A percentile compares a stretch with the other conserved stretches of the same genome.
These are phyloP conservation scores for Aspergillus fumigatiaffinis DNA, from an alignment of 2,329 filamentous ascomycete genomes.

Conservation along the genomic window DNA sequence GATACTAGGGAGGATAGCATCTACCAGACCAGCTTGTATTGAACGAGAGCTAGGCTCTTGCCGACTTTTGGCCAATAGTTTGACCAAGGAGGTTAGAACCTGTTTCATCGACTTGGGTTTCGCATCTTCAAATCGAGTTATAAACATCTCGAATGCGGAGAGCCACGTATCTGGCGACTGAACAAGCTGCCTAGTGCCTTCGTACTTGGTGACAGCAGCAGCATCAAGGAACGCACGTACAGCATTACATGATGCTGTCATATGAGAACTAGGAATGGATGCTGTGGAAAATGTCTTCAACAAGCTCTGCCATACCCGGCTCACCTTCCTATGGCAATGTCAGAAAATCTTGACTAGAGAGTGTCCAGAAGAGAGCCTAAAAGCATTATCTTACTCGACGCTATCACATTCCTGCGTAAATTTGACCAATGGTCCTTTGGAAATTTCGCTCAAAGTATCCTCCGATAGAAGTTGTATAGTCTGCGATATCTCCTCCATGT, in stretches of 20 bases:
- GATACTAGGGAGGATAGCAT: slow-evolving; percentile 33
- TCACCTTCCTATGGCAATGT: slow-evolving; percentile 25
- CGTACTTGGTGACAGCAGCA: slow-evolving; percentile 27
- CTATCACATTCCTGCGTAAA: slow-evolving; percentile 30
- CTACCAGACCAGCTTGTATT: slow-evolving; percentile 22
- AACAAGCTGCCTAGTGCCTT: slow-evolving; percentile 30
- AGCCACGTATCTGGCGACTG: slow-evolving; percentile 36
- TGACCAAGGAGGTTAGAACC: slow-evolving; percentile 39
- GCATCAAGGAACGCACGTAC: slow-evolving; percentile 42
- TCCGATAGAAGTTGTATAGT: slow-evolving; percentile 34
- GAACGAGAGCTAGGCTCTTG: slow-evolving; percentile 14
- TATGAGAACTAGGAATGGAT: slow-evolving; percentile 38
- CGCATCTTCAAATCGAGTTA: slow-evolving; percentile 40
- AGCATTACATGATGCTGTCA: slow-evolving; percentile 42
- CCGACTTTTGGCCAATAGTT: slow-evolving; percentile 28
- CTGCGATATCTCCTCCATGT: slow-evolving; percentile 32
- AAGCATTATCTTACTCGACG: slow-evolving; percentile 25
- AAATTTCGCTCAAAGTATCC: slow-evolving; percentile 29
- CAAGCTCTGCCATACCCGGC: slow-evolving; percentile 37
- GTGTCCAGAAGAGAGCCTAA: neutral
- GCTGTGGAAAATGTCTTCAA: slow-evolving; percentile 39
- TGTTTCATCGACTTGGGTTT: slow-evolving; percentile 45
- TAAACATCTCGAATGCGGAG: slow-evolving; percentile 36
- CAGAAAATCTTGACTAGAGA: slow-evolving; percentile 4
- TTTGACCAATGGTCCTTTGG: slow-evolving; percentile 33